Percentiles rank a stretch among this genome's conserved stretches.
Conservation (phyloP, 257 asterid species). For the Nicotiana attenuata region DNA sequence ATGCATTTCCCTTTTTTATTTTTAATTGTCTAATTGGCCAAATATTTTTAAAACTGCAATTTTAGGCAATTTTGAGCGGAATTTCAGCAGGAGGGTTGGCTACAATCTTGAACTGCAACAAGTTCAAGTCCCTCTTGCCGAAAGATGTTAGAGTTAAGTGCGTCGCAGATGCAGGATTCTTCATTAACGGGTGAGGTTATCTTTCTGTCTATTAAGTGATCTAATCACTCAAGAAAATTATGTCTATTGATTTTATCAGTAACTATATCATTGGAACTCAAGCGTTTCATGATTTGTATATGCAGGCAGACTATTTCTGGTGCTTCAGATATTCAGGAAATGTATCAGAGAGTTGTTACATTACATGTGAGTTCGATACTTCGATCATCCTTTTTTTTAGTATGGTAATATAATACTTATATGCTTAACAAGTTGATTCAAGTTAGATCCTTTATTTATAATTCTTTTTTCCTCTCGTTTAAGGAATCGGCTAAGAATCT, state of each 20-base stretch:
- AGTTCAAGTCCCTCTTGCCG: slow-evolving; percentile 54
- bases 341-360: slow-evolving; percentile 46
- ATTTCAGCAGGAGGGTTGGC: slow-evolving; percentile 76
- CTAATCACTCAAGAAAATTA: not conserved
- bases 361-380: slow-evolving; percentile 49
- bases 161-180: slow-evolving; percentile 77
- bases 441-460: not conserved
- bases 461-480: slow-evolving; percentile 8
- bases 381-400: not conserved
- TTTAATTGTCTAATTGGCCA: not conserved
- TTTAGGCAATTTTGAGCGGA: slow-evolving; percentile 72
- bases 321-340: slow-evolving; percentile 43
- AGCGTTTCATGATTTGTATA: not conserved
- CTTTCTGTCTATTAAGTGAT: not conserved
- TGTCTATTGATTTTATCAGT: not conserved
- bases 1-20: not conserved
- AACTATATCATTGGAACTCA: not conserved
- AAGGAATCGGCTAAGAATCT: slow-evolving; percentile 46
- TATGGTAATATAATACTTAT: not conserved
- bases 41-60: not conserved
- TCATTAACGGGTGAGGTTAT: slow-evolving; percentile 57
- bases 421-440: not conserved
- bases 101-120: slow-evolving; percentile 59
- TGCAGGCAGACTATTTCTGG: slow-evolving; percentile 68
- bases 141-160: slow-evolving; percentile 52